Conservation (phyloP, 805 yeast species). For the Candida mattraensis region DNA sequence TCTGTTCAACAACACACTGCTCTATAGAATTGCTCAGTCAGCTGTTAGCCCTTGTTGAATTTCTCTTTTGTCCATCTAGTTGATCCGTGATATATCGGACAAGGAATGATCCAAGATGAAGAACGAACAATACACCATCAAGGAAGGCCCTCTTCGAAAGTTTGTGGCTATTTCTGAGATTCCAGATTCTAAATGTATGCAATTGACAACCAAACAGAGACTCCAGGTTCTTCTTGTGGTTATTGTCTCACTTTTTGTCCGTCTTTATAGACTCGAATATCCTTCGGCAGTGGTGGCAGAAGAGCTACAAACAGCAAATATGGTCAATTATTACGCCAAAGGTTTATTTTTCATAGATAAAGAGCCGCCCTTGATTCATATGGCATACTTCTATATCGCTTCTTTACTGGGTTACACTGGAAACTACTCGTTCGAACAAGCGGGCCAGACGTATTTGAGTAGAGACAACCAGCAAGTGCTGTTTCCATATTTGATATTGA, state of each 20-base stretch:
- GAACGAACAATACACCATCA: conserved; percentile 1
- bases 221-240: conserved; percentile 17
- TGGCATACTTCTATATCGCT: conserved; percentile 66
- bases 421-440: conserved; percentile 54
- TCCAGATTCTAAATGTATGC: neutral
- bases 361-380: conserved; percentile 78
- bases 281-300: conserved; percentile 87
- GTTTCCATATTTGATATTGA: conserved; percentile 52
- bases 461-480: conserved; percentile 7
- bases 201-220: conserved; percentile 11
- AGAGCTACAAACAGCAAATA: conserved; percentile 90
- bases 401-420: conserved; percentile 60
- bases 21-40: too few species aligned
- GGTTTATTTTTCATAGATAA: conserved; percentile 71
- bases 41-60: too few species aligned
- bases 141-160: conserved; percentile 14
- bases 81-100: too few species aligned
- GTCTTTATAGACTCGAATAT: conserved; percentile 55
- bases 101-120: neutral
- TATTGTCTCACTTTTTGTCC: conserved; percentile 47
- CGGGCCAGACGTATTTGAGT: conserved; percentile 38
- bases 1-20: too few species aligned
- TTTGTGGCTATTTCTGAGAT: conserved; percentile 6
- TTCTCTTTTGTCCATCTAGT: too few species aligned
- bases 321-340: conserved; percentile 73